These are phyloP conservation scores for Dactylellina leptospora DNA, from an alignment of 2,329 filamentous ascomycete genomes.

Conservation along the genomic window DNA sequence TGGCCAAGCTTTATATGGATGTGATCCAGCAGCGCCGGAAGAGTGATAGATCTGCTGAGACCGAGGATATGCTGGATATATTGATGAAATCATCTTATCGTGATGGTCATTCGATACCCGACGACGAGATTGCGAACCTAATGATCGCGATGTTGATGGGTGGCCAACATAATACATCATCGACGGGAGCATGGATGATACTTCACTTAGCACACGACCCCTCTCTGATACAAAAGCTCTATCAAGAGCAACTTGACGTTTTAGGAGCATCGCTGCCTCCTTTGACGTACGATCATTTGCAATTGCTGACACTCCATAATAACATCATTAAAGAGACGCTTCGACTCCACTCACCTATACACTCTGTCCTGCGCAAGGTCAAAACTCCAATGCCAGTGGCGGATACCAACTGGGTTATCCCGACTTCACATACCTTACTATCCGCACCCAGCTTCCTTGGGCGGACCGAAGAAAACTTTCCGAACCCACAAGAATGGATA, in stretches of 20 bases:
- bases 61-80: constrained; percentile 86
- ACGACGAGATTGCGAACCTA: constrained; percentile 87
- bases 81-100: constrained; percentile 88
- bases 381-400: constrained; percentile 85
- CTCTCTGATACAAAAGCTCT: constrained; percentile 80
- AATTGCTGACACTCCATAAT: constrained; percentile 80
- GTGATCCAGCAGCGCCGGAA: constrained; percentile 74
- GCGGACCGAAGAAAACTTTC: constrained; percentile 77
- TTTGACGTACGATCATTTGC: constrained; percentile 78
- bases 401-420: constrained; percentile 83
- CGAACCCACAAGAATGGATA: constrained; percentile 82
- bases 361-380: constrained; percentile 92
- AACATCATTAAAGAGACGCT: constrained; percentile 92
- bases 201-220: constrained; percentile 80
- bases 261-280: constrained; percentile 79
- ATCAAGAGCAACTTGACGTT: constrained; percentile 78
- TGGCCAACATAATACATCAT: constrained; percentile 87
- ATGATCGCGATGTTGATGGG: constrained; percentile 95
- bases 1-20: constrained; percentile 82
- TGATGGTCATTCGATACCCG: constrained; percentile 78
- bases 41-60: constrained; percentile 65
- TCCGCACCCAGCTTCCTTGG: constrained; percentile 85
- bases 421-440: constrained; percentile 80
- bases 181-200: constrained; percentile 84
- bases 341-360: constrained; percentile 88